phyloP scores from a whole-genome alignment of 192 early-diverging fungal genomes.

The Coemansia sp. region DNA sequence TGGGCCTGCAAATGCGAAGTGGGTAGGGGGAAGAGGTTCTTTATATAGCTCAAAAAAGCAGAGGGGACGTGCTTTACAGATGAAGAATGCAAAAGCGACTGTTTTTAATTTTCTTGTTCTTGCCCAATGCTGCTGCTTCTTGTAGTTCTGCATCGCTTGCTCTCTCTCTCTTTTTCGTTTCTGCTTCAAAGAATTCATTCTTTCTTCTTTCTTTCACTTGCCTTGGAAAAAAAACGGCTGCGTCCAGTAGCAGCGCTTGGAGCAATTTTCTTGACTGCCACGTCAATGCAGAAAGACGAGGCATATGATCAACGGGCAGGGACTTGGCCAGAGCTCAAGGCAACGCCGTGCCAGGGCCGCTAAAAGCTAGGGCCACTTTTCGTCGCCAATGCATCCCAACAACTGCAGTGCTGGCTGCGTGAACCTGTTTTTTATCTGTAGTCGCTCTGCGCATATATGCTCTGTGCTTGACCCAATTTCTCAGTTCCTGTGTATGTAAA shows the following conservation, averaged over 20 bases:
- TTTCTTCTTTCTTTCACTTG: neutral
- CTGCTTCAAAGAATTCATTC: neutral
- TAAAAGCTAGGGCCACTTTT: neutral
- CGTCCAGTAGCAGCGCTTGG: neutral
- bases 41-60: no score
- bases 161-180: neutral
- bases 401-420: neutral
- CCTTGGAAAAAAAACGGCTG: neutral
- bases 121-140: no score
- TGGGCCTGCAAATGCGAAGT: no score
- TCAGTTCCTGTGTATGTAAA: no score
- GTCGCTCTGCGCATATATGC: no score
- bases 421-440: no score
- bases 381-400: neutral
- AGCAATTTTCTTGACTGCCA: neutral
- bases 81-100: no score
- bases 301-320: neutral
- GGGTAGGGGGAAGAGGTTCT: no score
- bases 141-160: neutral
- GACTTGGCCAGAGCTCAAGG: neutral
- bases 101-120: no score
- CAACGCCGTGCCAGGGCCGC: neutral
- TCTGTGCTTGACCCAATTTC: no score
- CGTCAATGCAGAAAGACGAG: neutral
- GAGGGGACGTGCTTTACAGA: no score